Evolutionary conservation across 1,284 basidiomycete species (phyloP), one percentile per base, ranked within the genome.

Genomic region (Moesziomyces sp.): DNA sequence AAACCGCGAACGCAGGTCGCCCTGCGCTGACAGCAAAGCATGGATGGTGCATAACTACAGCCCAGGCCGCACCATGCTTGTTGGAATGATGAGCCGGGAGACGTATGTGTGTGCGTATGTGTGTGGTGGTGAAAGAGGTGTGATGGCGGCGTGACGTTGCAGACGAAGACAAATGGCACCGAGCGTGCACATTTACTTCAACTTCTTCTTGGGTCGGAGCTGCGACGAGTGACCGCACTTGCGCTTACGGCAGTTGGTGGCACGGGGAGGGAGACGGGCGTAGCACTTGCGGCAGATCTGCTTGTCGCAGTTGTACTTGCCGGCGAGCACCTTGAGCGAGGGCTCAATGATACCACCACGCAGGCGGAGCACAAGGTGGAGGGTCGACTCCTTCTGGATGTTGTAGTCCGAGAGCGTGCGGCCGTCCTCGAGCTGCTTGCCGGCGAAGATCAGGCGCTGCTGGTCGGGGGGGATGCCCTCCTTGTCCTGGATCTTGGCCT

Each of bases 271-370:
- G 80, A 98, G 94, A 85, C 97, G 96, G 58, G 96, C 96, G 87
- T 99, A 99, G 89, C 97, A 98, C 87, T 98, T 98, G 87, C 96
- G 94, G 90, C 96, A 99, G 84, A 98, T 84, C 81, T 84, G 97
- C 85, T 73, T 73, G 70, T 73, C 70, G 58, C 70, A 72, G 69
- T 72, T 72, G 63, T 72, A 72, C 89, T 97, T 98, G 86, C 95
- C 95, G 88, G 95, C 97, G 78, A 98, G 92, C 89, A 92, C 81
- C 82, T 84, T 84, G 78, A 84, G 82, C 61, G 83, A 83, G 58
- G 83, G 79, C 61, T 83, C 81, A 34, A 72, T 81, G 65, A 85
- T 85, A 63, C 81, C 81, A 68, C 81, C 81, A 50, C 81, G 81
- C 26, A 82, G 75, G 59, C 80, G 80, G 52, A 82, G 80, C 58